A percentile compares a stretch with the other conserved stretches of the same genome.
phyloP scores from a whole-genome alignment of 352 stramenopile genomes.

The Phytopythium kandeliae region DNA sequence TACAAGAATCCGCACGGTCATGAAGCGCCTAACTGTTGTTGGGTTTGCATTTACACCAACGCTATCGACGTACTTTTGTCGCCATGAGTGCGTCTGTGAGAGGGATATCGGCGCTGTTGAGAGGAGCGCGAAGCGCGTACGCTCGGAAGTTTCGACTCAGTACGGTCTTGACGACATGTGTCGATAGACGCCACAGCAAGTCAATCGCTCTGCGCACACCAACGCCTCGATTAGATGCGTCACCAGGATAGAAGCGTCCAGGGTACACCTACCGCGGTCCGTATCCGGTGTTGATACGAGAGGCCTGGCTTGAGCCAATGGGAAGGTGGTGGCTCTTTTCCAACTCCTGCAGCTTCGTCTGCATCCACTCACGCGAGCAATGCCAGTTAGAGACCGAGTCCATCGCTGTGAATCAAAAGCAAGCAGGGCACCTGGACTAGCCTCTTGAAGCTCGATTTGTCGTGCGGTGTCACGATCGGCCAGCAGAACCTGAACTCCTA shows the following conservation, averaged over 20 bases:
- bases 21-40: not conserved
- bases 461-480: constrained; percentile 44
- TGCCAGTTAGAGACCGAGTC: no score
- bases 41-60: not conserved
- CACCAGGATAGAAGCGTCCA: not conserved
- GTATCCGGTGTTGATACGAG: constrained; percentile 40
- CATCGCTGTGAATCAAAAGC: no score
- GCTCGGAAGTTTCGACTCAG: constrained; percentile 14
- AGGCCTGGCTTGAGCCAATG: constrained; percentile 46
- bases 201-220: constrained; percentile 30
- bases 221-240: not conserved
- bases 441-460: constrained; percentile 58
- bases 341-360: constrained; percentile 34
- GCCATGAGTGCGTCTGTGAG: constrained; percentile 9
- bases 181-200: constrained; percentile 48
- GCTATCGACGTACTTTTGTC: constrained; percentile 10
- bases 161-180: constrained; percentile 25
- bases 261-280: constrained; percentile 25
- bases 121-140: constrained; percentile 8
- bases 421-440: constrained; percentile 32
- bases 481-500: constrained; percentile 54
- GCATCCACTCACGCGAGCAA: no score
- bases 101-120: not conserved
- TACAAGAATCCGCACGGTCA: not conserved
- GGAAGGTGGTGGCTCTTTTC: constrained; percentile 37